Evolutionary conservation across 1,284 basidiomycete species (phyloP), one percentile per base, ranked within the genome.

Genomic region (Cryptococcus wingfieldii): DNA sequence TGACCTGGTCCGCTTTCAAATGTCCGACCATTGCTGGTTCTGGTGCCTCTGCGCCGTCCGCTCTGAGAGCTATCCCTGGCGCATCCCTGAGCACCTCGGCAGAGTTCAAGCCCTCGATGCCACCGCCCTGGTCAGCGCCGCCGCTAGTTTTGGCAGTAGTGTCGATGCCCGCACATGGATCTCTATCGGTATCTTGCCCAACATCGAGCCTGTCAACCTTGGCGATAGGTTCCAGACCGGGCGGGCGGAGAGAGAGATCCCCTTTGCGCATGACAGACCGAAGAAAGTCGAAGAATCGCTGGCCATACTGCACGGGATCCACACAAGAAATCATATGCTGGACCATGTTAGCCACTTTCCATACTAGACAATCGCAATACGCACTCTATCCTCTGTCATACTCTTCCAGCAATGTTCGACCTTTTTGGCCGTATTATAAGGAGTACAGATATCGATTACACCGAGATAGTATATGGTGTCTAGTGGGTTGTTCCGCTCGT

Each of bases 311-410:
- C 13, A 77, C 67, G 0, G 93, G 90, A 5, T 88, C 86, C 1
- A 96, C 89, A 8, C 93, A 90, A 58, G 90, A 94, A 65, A 97
- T 96, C 71, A 90, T 93, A 68, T 92, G 89, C 90, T 94, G 67
- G 19, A 14, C 12, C 38, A 56, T 53, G 14, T 31, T 34, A 31
- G 14, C 10, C 9, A 31, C 28, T 23, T 14, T 25, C 9, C 23
- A 16, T 23, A 51, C 16, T 6, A 18, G 28, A n/a, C 59, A 44
- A 46, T 50, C 19, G 28, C 13, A 34, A 48, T 1, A 84, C 89
- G 75, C 64, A 94, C 90, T 63, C 87, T 78, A 80, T 95, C 90
- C 48, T 88, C 86, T 25, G 83, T 84, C 65, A 97, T 76, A 14
- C 91, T 89, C 78, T 97, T 97, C 89, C 91, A 98, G 58, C 89